Evolutionary conservation across 1,284 basidiomycete genomes (phyloP), one percentile per base, ranked within the genome.

Genomic region (Volvariella volvacea): DNA sequence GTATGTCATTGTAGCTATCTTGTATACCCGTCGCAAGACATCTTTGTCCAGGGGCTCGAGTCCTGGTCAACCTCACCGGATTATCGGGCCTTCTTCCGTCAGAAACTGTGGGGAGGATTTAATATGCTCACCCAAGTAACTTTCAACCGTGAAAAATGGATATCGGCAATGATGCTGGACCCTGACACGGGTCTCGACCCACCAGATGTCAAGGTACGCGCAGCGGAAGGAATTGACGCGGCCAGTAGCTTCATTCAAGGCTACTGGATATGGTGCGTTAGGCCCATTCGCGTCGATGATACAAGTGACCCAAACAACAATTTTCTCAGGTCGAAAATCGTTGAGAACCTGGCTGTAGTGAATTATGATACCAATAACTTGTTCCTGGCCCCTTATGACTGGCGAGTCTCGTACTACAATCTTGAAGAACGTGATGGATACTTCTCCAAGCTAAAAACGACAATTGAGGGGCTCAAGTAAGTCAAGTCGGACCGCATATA

Each of bases 341-440:
- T 98, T 9, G 86, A 97, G 63, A 97, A 97, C 57, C 73, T 98
- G 1, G 92, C 94, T 0, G 89, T 85, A 1, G 76, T 95, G 16
- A 87, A 87, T 54, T 96, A 96, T 56, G 92, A 95, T 55, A 88
- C 89, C 2, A 92, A 94, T 56, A 93, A 92, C 51, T 70, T 96
- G 49, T 74, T 86, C 51, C 75, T 95, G 37, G 90, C 90, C 0
- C 83, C 91, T 9, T 95, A 93, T 58, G 92, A 94, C 58, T 94
- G 90, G 91, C 75, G 93, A 32, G 60, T 97, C 44, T 89, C 89
- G n/a, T 92, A 82, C 62, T 86, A 80, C 65, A 98, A 99, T 57
- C 68, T 88, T 2, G 93, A 99, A 66, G 84, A 86, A 52, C 79
- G 96, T 22, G 96, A 99, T 61, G 83, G 83, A 2, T 98, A 94